These are phyloP conservation scores for Aspergillus cejpii DNA, from an alignment of 2,329 filamentous ascomycete genomes.

Conservation along the genomic window DNA sequence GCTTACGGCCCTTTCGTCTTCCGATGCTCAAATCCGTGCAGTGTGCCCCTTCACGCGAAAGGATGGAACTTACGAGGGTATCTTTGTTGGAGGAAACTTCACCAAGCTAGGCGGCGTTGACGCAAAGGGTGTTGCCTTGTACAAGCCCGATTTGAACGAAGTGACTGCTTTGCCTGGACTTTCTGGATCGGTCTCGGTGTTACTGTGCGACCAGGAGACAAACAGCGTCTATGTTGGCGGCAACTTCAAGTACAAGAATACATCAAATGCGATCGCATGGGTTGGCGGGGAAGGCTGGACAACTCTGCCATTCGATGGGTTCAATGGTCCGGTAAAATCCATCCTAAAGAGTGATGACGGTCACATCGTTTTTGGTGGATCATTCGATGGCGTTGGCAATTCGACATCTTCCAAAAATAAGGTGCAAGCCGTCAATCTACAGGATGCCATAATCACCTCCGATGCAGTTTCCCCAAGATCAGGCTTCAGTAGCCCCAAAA, in stretches of 20 bases:
- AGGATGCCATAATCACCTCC: constrained; percentile 65
- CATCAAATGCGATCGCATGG: constrained; percentile 87
- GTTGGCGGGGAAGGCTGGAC: constrained; percentile 61
- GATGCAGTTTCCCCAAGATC: constrained; percentile 54
- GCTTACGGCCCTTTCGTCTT: constrained; percentile 64
- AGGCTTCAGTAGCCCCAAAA: constrained; percentile 68
- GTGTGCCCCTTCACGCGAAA: constrained; percentile 73
- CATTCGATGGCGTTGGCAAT: constrained; percentile 83
- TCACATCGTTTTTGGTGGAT: constrained; percentile 85
- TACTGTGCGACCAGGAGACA: constrained; percentile 72
- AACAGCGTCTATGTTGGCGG: constrained; percentile 88
- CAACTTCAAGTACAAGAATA: constrained; percentile 70
- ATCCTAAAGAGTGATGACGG: constrained; percentile 74
- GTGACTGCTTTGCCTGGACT: constrained; percentile 74
- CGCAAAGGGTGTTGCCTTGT: constrained; percentile 72
- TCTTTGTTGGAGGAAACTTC: constrained; percentile 91
- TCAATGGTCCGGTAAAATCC: constrained; percentile 84
- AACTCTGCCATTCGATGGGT: constrained; percentile 81
- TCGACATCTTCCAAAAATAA: constrained; percentile 53
- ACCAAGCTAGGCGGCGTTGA: constrained; percentile 74
- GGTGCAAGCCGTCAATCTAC: constrained; percentile 76
- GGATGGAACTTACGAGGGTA: constrained; percentile 61
- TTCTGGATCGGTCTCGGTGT: constrained; percentile 69
- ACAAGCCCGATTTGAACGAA: constrained; percentile 63
- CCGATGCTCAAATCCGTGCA: constrained; percentile 76